Base-by-base conservation (phyloP, 2,329 filamentous ascomycete genomes). In the Cladophialophora psammophila region DNA sequence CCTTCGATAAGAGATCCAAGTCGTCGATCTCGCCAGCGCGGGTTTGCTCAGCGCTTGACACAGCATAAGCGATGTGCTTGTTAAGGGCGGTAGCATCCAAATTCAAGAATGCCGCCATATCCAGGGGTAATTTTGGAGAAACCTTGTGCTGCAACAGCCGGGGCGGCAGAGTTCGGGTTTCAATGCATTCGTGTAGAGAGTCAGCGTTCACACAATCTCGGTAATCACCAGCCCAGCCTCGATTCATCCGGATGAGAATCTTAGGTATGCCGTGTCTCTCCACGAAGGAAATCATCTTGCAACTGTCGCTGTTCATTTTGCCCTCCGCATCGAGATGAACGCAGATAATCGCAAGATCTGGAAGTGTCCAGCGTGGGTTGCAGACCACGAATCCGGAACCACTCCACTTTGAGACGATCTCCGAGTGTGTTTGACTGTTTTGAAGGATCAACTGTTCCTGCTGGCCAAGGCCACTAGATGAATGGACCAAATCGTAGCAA, bases 11-110 rank as follows among this genome's bases (percentile, higher is more conserved):
- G n/a, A 9, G 56, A 31, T 32, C 15, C 48, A n/a, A 36, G 18
- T 18, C 26, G 38, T 32, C 35, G 15, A 35, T 10, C 13, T 63
- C 53, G 38, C 18, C 2, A 26, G n/a, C 34, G n/a, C 20, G 31
- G 6, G 15, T 9, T 18, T 50, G 15, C 18, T 63, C 60, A 50
- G 53, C 48, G 9, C 34, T 54, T 10, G 50, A 57, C 13, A 65
- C 76, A 42, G 82, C 74, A 26, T 78, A 81, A 35, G 81, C 80
- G 31, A 84, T 71, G 64, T 83, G 82, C 38, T 79, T 75, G 69
- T 83, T 83, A 34, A 84, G 75, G 56, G 83, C 81, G 12, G 77
- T 72, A 12, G 81, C 78, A 13, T 81, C 78, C 67, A 84, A 81
- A 64, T 78, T 81, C 69, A 83, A 76, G 60, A 84, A 84, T 0